Evolutionary conservation across 78 protist species (phyloP).

Genomic region (Dictyostelium intermedium): DNA sequence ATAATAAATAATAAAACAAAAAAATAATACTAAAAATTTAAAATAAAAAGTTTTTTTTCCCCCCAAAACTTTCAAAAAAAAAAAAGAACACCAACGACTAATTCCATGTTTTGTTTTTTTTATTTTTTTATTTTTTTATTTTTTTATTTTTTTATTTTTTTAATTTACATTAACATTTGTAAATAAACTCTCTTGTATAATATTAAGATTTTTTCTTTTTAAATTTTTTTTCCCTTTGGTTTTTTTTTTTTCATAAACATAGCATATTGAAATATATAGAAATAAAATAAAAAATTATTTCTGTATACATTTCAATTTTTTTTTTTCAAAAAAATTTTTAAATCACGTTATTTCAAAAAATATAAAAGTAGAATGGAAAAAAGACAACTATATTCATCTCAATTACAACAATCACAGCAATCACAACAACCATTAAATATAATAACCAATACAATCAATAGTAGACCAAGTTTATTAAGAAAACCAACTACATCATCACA

Average conservation of each 20-base stretch:
- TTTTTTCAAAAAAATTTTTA: not conserved
- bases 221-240: no score
- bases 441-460: not conserved
- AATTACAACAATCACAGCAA: not conserved
- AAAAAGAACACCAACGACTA: not conserved
- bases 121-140: not conserved
- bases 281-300: not conserved
- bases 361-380: not conserved
- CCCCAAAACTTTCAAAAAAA: not conserved
- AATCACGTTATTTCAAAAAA: not conserved
- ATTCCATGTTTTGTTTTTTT: not conserved
- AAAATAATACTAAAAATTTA: not conserved
- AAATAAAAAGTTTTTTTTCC: not conserved
- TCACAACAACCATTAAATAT: not conserved
- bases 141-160: not conserved
- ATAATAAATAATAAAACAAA: not conserved
- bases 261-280: not conserved
- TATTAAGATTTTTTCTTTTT: no score
- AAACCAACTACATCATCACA: not conserved
- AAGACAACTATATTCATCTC: not conserved
- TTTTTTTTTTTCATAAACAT: no score
- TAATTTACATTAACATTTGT: no score
- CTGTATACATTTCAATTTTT: no score
- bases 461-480: slow-evolving; percentile 11
- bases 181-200: no score